Percentiles rank a stretch among this genome's conserved stretches.
Evolutionary conservation across 306 rosid genomes (phyloP).

Genomic region (Pterocarpus santalinus): DNA sequence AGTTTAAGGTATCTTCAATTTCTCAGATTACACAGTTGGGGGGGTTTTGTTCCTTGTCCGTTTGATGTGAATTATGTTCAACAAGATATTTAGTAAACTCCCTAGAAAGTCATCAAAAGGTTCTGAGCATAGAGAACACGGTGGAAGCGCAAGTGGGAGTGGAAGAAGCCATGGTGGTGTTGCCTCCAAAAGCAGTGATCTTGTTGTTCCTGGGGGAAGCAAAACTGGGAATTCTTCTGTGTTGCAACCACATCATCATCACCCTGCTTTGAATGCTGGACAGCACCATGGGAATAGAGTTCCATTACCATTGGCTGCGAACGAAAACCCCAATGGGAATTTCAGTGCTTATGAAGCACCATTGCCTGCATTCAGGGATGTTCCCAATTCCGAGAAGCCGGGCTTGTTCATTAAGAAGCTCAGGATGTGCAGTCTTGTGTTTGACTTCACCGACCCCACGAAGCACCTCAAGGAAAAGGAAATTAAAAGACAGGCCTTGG

Average conservation of each 20-base stretch:
- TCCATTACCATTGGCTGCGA: constrained; percentile 44
- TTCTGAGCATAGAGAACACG: constrained; percentile 57
- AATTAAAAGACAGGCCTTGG: constrained; percentile 72
- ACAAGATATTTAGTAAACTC: constrained; percentile 66
- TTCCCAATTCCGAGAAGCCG: constrained; percentile 74
- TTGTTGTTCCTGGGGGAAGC: constrained; percentile 42
- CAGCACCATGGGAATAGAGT: constrained; percentile 58
- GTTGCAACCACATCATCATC: constrained; percentile 41
- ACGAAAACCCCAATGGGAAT: constrained; percentile 62
- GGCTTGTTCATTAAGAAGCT: constrained; percentile 70
- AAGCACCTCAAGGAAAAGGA: constrained; percentile 80
- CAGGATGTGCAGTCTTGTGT: constrained; percentile 69
- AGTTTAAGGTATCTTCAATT: constrained; percentile 8
- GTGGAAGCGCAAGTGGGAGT: constrained; percentile 44
- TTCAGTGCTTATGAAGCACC: constrained; percentile 63
- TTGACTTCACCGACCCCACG: constrained; percentile 80
- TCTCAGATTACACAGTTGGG: neutral
- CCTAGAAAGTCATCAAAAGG: constrained; percentile 70
- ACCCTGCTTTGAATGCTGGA: constrained; percentile 50
- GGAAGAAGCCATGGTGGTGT: constrained; percentile 44
- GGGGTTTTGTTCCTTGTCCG: constrained; percentile 27
- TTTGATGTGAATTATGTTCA: constrained; percentile 67
- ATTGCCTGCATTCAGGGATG: constrained; percentile 75
- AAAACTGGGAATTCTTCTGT: constrained; percentile 56
- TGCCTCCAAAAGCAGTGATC: constrained; percentile 54